Percentiles rank a stretch among this genome's conserved stretches.
These are phyloP conservation scores for Lactarius quietus DNA, from an alignment of 768 basidiomycete species.

Conservation along the genomic window DNA sequence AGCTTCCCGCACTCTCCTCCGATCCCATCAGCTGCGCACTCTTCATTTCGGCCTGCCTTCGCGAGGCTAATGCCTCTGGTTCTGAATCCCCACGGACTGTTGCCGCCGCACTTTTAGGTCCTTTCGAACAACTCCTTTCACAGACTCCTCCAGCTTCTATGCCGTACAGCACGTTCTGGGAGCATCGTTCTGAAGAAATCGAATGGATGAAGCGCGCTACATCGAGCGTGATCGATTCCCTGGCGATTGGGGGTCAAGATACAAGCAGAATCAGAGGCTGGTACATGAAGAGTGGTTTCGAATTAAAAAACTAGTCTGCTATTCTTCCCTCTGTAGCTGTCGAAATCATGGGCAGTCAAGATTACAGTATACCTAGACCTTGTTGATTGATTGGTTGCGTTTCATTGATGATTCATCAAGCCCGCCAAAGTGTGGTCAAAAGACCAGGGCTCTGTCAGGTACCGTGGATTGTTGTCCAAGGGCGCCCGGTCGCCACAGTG, in stretches of 20 bases:
- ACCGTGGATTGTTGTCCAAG: background rate
- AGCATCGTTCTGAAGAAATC: slow-evolving; percentile 31
- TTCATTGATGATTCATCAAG: background rate
- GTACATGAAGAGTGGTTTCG: slow-evolving; percentile 11
- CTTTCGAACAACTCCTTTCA: slow-evolving; percentile 37
- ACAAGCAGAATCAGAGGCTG: slow-evolving; percentile 18
- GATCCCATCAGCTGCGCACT: slow-evolving; percentile 58
- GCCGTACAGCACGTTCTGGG: slow-evolving; percentile 20
- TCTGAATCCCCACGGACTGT: slow-evolving; percentile 36
- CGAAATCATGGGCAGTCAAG: background rate
- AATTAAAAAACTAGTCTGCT: background rate
- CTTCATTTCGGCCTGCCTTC: slow-evolving; percentile 53
- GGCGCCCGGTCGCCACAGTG: background rate
- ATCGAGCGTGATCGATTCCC: slow-evolving; percentile 3
- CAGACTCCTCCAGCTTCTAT: slow-evolving; percentile 23
- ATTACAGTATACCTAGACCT: background rate
- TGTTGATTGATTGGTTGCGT: background rate
- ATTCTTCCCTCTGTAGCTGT: background rate
- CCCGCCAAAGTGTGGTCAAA: too few relatives aligned
- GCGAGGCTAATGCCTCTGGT: slow-evolving; percentile 34
- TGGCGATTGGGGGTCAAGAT: slow-evolving; percentile 6
- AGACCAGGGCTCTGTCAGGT: background rate
- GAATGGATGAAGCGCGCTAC: slow-evolving; percentile 31
- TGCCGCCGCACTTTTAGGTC: slow-evolving; percentile 42
- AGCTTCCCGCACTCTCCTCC: slow-evolving; percentile 48